Conservation (phyloP, 179 eudicot species). For the Sideroxylon spinosum region DNA sequence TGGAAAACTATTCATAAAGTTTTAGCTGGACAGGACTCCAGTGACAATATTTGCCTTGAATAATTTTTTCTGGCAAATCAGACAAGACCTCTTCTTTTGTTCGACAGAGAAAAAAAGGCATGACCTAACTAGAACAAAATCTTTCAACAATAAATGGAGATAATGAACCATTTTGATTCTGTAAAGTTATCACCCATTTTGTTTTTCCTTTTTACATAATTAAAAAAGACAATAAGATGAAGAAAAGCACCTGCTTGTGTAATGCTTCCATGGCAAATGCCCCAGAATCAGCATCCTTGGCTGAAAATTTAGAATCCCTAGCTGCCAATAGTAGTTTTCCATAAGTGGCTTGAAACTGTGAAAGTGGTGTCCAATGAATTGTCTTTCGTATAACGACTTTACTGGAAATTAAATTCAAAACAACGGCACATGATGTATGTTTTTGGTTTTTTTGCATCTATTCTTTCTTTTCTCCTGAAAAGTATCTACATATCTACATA, state of each 20-base stretch:
- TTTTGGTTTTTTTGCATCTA: not conserved
- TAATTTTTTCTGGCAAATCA: constrained; percentile 98
- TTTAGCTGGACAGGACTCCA: constrained; percentile 87
- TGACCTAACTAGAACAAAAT: constrained; percentile 38
- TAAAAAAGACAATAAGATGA: not conserved
- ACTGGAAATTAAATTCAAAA: not conserved
- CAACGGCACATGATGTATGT: not conserved
- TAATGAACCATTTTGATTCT: not conserved
- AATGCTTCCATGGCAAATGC: constrained; percentile 97
- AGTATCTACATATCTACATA: not conserved
- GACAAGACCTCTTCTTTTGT: constrained; percentile 96
- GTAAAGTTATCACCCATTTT: not conserved
- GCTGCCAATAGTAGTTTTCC: constrained; percentile 95
- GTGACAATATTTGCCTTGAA: constrained; percentile 98
- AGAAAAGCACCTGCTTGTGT: constrained; percentile 72
- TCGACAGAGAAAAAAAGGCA: constrained; percentile 97
- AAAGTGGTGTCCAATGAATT: constrained; percentile 8
- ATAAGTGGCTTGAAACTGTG: constrained; percentile 81
- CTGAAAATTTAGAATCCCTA: constrained; percentile 94
- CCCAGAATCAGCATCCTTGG: constrained; percentile 98
- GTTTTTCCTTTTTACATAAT: not conserved
- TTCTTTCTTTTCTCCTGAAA: too few relatives aligned
- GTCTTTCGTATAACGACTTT: not conserved
- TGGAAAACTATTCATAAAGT: constrained; percentile 90
- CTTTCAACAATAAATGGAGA: constrained; percentile 12